Base-by-base conservation (phyloP, 2,329 filamentous ascomycete species). In the Leptographium wingfieldii region DNA sequence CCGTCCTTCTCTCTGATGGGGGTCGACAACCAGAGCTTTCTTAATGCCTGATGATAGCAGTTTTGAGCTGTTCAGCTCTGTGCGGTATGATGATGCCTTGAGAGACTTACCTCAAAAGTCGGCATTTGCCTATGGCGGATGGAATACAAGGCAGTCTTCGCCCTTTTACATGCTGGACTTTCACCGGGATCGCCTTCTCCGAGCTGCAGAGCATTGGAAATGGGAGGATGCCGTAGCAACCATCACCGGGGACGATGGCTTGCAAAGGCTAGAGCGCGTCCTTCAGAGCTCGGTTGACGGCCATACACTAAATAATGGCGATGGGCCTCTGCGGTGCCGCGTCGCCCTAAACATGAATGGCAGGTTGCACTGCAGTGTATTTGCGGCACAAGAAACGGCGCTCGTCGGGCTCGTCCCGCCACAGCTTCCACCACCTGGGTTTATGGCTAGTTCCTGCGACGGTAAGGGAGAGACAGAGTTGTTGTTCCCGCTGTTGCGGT, bases 151-250 rank as follows among this genome's bases (percentile, higher is more conserved):
- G 31, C 72, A 75, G 31, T 68, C 74, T 7, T 88, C 83, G 10
- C 81, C 85, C 0, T 85, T 90, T 66, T 95, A 95, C 71, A 90
- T 95, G 79, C 80, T 94, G 19, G 77, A 84, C 61, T 85, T 86
- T 65, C 91, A 96, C 70, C 82, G 84, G 54, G 87, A 92, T 69
- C 86, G 91, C 58, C 80, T 96, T 69, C 76, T 90, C n/a, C 79
- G 75, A 60, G 83, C 82, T 16, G 82, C 83, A 5, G 70, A 67
- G 5, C 69, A 85, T 64, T 87, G 81, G 74, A 67, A 71, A 6
- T 86, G 82, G 82, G 65, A 71, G 1, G 62, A 67, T 3, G 82
- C 77, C 0, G 65, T 79, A 11, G 66, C 73, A 0, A 63, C 66
- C 4, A 71, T 86, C 7, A 67, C 72, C 0, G 82, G 80, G 0